Evolutionary conservation across 2,329 filamentous ascomycete genomes (phyloP).

Genomic region (Phaeoacremonium minimum): DNA sequence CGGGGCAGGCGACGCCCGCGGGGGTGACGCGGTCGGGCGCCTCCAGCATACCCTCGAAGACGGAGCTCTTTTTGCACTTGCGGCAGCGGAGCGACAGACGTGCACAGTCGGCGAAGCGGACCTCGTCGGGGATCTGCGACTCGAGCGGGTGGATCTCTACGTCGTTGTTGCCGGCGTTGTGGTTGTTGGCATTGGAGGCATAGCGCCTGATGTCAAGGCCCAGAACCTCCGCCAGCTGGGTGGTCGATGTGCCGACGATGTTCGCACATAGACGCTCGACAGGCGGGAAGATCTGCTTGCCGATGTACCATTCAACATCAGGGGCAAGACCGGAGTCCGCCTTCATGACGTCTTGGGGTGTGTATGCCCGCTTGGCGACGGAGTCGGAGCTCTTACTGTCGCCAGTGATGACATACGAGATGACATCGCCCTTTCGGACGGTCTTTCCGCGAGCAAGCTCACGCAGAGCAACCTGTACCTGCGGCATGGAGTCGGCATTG

Average conservation of each 20-base stretch:
- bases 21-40: conserved; percentile 61
- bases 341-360: conserved; percentile 80
- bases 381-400: conserved; percentile 62
- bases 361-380: conserved; percentile 84
- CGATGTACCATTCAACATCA: conserved; percentile 96
- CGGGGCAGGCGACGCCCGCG: conserved; percentile 69
- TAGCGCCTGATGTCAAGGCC: conserved; percentile 90
- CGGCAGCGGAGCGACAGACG: conserved; percentile 78
- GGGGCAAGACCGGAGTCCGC: conserved; percentile 70
- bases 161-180: conserved; percentile 45
- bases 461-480: conserved; percentile 89
- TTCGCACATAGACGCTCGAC: conserved; percentile 97
- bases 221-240: conserved; percentile 86
- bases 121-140: conserved; percentile 85
- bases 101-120: conserved; percentile 80
- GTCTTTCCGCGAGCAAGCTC: conserved; percentile 83
- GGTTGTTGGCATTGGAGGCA: conserved; percentile 39
- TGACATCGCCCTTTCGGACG: conserved; percentile 90
- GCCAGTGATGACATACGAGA: conserved; percentile 89
- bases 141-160: conserved; percentile 86
- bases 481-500: conserved; percentile 91
- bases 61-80: conserved; percentile 65
- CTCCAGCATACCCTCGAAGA: conserved; percentile 70
- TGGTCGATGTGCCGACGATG: conserved; percentile 86
- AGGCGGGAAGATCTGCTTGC: conserved; percentile 97